A percentile compares a stretch with the other conserved stretches of the same genome.
Conservation (phyloP, 352 stramenopile species). For the Blastocystis sp. region DNA sequence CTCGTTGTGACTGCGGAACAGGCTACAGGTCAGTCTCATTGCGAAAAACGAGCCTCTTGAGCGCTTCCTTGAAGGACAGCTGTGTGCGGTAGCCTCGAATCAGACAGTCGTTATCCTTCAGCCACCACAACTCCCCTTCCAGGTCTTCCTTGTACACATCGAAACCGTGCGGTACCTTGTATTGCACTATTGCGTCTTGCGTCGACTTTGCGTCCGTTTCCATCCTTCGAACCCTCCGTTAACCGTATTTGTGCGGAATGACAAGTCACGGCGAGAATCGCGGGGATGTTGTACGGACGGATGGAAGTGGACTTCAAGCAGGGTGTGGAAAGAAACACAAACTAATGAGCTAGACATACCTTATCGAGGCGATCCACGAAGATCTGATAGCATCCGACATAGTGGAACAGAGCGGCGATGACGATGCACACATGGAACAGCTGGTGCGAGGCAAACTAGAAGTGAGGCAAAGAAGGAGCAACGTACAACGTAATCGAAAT, state of each 20-base stretch:
- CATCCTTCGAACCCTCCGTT: background rate
- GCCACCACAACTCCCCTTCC: slow-evolving; percentile 62
- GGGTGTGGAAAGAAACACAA: background rate
- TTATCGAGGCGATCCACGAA: background rate
- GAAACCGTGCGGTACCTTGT: slow-evolving; percentile 34
- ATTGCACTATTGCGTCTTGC: background rate
- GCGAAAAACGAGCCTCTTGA: slow-evolving; percentile 32
- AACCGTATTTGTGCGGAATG: too few relatives aligned
- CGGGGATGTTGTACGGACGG: background rate
- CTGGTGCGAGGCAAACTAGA: slow-evolving; percentile 2
- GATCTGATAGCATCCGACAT: background rate
- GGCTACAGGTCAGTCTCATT: slow-evolving; percentile 3
- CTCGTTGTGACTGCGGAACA: slow-evolving; percentile 60
- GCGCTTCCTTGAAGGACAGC: slow-evolving; percentile 50
- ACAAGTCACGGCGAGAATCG: too few relatives aligned
- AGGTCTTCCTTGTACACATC: slow-evolving; percentile 68
- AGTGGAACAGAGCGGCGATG: slow-evolving; percentile 4
- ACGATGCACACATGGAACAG: slow-evolving; percentile 23
- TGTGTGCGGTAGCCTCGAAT: slow-evolving; percentile 46
- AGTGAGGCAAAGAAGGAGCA: background rate
- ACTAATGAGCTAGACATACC: background rate
- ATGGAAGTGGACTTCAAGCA: background rate
- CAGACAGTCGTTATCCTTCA: slow-evolving; percentile 64
- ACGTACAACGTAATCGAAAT: slow-evolving; percentile 69
- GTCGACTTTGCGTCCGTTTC: background rate